phyloP scores from a whole-genome alignment of 208 protist species.

The Leishmania gerbilli region DNA sequence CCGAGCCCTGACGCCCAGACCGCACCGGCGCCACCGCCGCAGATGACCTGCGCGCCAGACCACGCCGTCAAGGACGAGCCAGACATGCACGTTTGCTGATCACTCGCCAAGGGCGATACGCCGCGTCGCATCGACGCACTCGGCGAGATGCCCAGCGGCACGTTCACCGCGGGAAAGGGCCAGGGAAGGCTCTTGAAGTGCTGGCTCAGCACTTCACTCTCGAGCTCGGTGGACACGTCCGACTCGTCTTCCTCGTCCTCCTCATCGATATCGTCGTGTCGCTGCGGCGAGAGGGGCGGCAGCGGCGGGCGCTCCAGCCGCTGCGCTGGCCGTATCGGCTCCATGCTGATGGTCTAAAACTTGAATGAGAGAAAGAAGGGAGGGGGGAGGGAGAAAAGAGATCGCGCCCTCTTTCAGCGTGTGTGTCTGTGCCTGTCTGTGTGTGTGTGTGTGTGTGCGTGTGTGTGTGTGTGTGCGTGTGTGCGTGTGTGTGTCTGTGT shows the following conservation, averaged over 20 bases:
- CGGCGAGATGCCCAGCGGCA: constrained; percentile 5
- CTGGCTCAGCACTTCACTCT: constrained; percentile 19
- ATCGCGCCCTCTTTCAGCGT: not conserved
- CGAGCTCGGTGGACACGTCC: constrained; percentile 18
- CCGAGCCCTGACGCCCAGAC: not conserved
- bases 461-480: not conserved
- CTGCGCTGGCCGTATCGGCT: constrained; percentile 25
- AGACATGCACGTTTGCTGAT: constrained; percentile 11
- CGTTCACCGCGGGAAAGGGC: constrained; percentile 10
- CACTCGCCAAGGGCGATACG: constrained; percentile 15
- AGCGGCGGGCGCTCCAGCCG: constrained; percentile 22
- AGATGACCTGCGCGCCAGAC: constrained; percentile 20
- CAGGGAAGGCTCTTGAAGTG: constrained; percentile 22
- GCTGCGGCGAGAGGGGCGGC: not conserved
- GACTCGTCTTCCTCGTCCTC: constrained; percentile 22
- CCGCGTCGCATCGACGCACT: constrained; percentile 8
- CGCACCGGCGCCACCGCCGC: not conserved
- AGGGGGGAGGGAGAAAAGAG: constrained; percentile 4
- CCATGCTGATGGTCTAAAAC: constrained; percentile 12
- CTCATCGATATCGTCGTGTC: constrained; percentile 6
- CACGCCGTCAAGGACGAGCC: constrained; percentile 31
- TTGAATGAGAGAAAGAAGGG: not conserved
- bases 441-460: not conserved
- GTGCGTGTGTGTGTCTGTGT: not conserved
- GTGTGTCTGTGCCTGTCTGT: not conserved